Base-by-base conservation (phyloP, 2,329 filamentous ascomycete genomes). In the Aspergillus amoenus region DNA sequence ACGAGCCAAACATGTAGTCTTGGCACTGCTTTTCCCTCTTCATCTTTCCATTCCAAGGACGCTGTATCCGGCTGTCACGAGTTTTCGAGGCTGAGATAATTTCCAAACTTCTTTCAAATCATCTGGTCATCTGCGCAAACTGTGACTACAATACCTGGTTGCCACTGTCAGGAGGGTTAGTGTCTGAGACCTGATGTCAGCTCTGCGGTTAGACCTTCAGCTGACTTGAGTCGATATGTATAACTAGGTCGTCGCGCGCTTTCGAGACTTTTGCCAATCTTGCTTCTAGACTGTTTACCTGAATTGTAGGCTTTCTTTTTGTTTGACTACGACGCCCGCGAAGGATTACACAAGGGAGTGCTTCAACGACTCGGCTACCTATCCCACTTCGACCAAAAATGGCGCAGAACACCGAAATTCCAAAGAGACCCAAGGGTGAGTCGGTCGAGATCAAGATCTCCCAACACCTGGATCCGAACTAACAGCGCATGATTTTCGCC, bases 371-470 rank as follows among this genome's bases (percentile, higher is more conserved):
- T 58, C 41, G 55, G 24, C 15, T 49, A 21, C 41, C 51, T 21
- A 32, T 37, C 34, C 18, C 47, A 49, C 48, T 12, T 40, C n/a
- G 61, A 52, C 66, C 64, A 56, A 63, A 65, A 40, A 72, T 72
- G 68, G 64, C 67, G 64, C 66, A 74, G 62, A 64, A 66, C 57
- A 61, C 59, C 52, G 70, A 72, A 17, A 66, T 68, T 51, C 72
- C 72, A 40, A 70, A 71, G 53, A 67, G 74, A 34, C 77, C 77
- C 12, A 78, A 71, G 66, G 76, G 77, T 78, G 58, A 63, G 67
- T 47, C 24, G 22, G 45, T 47, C 17, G 7, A 32, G 15, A 27
- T 51, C 13, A n/a, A 46, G 3, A 27, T 27, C 34, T 18, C 6
- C 9, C 27, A 9, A 13, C 12, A 4, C 39, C n/a, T n/a, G 18